Percentiles rank a stretch among this genome's conserved stretches.
phyloP scores from a whole-genome alignment of 768 basidiomycete genomes.

The Asterophora parasitica region DNA sequence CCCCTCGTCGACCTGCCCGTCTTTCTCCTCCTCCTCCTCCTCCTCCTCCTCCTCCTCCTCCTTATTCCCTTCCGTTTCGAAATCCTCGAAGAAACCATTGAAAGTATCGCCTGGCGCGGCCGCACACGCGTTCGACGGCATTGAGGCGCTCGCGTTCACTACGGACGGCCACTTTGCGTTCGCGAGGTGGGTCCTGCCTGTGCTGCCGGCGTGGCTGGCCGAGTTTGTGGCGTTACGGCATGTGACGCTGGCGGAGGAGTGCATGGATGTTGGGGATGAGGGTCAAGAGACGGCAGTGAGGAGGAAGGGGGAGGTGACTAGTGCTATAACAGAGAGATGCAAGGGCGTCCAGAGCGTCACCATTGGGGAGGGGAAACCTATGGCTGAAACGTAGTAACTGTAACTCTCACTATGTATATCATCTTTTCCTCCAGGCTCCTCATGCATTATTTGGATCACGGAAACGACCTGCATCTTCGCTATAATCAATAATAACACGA shows the following conservation, averaged over 20 bases:
- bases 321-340: not conserved
- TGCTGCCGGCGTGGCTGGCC: conserved; percentile 18
- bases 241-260: conserved; percentile 15
- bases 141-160: conserved; percentile 13
- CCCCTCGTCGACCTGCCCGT: too few relatives aligned
- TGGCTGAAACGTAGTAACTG: not conserved
- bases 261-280: conserved; percentile 8
- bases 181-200: conserved; percentile 17
- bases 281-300: not conserved
- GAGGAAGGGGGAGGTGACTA: conserved; percentile 6
- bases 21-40: too few relatives aligned
- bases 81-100: too few relatives aligned
- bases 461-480: too few relatives aligned
- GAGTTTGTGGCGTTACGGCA: conserved; percentile 15
- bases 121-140: too few relatives aligned
- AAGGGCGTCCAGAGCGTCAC: conserved; percentile 1
- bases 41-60: too few relatives aligned
- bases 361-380: not conserved
- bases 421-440: too few relatives aligned
- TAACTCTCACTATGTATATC: too few relatives aligned
- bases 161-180: conserved; percentile 20
- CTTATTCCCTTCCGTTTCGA: too few relatives aligned
- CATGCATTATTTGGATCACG: too few relatives aligned
- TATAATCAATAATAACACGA: too few relatives aligned
- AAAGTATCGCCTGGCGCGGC: too few relatives aligned